Evolutionary conservation across 2,329 filamentous ascomycete species (phyloP).

Genomic region (Ilyonectria destructans): DNA sequence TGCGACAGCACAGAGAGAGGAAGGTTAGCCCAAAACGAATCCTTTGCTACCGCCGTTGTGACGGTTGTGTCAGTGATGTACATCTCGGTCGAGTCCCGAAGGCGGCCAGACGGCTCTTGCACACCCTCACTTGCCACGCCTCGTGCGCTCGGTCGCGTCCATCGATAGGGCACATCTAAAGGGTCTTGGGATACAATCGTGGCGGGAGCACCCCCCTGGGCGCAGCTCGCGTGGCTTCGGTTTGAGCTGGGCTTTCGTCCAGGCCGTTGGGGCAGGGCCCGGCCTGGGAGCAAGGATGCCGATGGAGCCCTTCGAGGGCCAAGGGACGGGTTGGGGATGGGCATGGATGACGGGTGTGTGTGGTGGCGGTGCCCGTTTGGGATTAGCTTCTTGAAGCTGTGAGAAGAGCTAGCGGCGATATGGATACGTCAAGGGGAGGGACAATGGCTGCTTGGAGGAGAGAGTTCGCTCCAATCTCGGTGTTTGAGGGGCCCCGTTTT

Average conservation of each 20-base stretch:
- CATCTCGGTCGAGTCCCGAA: conserved; percentile 49
- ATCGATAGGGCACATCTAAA: neutral
- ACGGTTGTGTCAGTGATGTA: conserved; percentile 33
- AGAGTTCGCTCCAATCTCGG: conserved; percentile 41
- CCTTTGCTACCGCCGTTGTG: conserved; percentile 29
- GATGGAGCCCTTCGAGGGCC: conserved; percentile 26
- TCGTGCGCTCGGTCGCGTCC: neutral
- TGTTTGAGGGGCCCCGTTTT: conserved; percentile 26
- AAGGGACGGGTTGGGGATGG: conserved; percentile 37
- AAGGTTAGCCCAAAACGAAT: conserved; percentile 1
- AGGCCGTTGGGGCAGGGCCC: conserved; percentile 45
- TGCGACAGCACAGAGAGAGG: conserved; percentile 22
- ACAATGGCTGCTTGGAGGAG: neutral
- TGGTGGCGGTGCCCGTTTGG: conserved; percentile 33
- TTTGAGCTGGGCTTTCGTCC: conserved; percentile 41
- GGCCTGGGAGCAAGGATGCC: conserved; percentile 42
- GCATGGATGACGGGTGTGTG: conserved; percentile 7
- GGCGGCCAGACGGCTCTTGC: conserved; percentile 36
- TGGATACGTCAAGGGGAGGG: conserved; percentile 26
- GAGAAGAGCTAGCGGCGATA: conserved; percentile 39
- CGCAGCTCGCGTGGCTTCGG: conserved; percentile 46
- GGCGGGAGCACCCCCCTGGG: conserved; percentile 24
- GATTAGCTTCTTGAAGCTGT: conserved; percentile 25
- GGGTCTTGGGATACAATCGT: conserved; percentile 16
- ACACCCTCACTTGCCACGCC: neutral